Evolutionary conservation across 2,329 filamentous ascomycete genomes (phyloP), one percentile per base, ranked within the genome.

Genomic region (Ophidiomyces ophidiicola): DNA sequence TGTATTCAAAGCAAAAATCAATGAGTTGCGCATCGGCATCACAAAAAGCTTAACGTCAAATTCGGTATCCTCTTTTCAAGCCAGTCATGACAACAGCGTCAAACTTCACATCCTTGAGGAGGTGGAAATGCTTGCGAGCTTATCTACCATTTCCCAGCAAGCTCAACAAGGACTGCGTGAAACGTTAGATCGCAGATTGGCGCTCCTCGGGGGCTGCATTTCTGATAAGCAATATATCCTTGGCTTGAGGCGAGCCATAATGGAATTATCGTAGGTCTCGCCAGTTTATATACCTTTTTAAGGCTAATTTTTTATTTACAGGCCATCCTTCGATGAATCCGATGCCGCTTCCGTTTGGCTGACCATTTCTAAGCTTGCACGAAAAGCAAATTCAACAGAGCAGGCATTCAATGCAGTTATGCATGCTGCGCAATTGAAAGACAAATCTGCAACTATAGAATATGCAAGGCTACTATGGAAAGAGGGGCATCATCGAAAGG

Each of bases 381-480:
- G 90, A 42, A 94, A 96, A 62, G 75, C 81, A 5, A 82, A 82
- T 45, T 81, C 82, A 11, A 79, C 79, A 39, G 80, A 85, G 39
- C 86, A 88, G 50, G 92, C 90, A 1, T 94, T 94, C 64, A 90
- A 92, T 55, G 86, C 88, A 10, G 85, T 96, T 17, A 70, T 96
- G 2, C 85, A 90, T 60, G 90, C 92, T 7, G 80, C 82, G 15
- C 75, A 80, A 44, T 72, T 94, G 7, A 83, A 84, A 14, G 85
- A 94, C 49, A 78, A 82, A 43, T 84, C 83, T 2, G 85, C 88
- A 7, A 88, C 84, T 6, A 90, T 98, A 44, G 92, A 98, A 57
- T 88, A 98, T 57, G 86, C 90, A 1, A 79, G 87, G 44, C 69
- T 98, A 20, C 66, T 96, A 5, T 98, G 90, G 86, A 85, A 82